Base-by-base conservation (phyloP, 352 stramenopile genomes). In the Pythium volutum region DNA sequence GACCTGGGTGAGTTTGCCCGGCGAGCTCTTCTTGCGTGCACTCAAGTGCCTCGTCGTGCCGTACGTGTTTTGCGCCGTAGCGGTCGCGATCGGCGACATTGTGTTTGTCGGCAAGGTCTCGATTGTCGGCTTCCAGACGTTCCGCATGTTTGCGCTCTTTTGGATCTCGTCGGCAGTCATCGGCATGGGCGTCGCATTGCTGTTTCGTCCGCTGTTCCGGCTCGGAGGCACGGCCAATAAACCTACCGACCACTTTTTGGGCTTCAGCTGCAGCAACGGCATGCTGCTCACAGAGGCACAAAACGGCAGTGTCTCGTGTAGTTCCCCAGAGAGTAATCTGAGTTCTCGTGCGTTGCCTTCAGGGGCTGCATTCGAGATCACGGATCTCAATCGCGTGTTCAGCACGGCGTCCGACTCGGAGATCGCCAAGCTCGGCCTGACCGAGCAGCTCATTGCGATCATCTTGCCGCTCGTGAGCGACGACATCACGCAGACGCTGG, bases 61-160 rank as follows among this genome's bases (percentile, higher is more conserved):
- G 20, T 87, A 91, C 55, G 81, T 92, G 2, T 94, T 94, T 69
- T 92, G 79, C 53, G 81, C 80, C 0, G 82, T 94, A 15, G 79
- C 83, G 0, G 80, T 94, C 10, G 81, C 81, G 23, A 81, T 91
- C 14, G 80, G 78, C 0, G 85, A 92, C 60, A 86, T 91, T 33
- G 73, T 94, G 34, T 85, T 82, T 38, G 76, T 90, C 3, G 82
- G 82, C 38, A 91, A 90, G 62, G 74, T 88, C 0, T 88, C 77
- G 3, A 68, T 89, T 20, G 69, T 94, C 16, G 81, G 80, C 10
- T 52, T 78, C 8, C 76, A 89, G 59, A 94, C 85, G 11, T 58
- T 88, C 33, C 71, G 72, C 36, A 77, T 91, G 51, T 91, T 91
- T 50, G 50, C 66, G 2, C 66, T 77, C 22, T 75, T 83, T 49